These are phyloP conservation scores for Elsinoe fawcettii DNA, from an alignment of 2,329 filamentous ascomycete species.

Conservation along the genomic window DNA sequence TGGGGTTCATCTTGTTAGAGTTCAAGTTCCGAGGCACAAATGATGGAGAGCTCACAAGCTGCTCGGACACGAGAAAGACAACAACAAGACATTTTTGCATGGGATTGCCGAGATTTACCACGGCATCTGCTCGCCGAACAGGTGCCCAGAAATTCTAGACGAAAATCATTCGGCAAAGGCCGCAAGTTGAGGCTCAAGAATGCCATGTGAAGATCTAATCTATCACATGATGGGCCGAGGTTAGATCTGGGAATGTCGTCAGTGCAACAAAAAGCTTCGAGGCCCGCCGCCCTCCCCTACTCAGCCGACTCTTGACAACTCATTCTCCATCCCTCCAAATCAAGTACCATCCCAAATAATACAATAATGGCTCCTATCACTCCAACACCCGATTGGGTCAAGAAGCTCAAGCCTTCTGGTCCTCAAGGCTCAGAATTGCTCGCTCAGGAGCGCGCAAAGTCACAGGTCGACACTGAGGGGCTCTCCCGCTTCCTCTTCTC, in stretches of 20 bases:
- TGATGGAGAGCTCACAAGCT: not conserved
- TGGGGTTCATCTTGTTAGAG: slow-evolving; percentile 5
- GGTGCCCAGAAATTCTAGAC: slow-evolving; percentile 1
- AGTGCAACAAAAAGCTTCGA: slow-evolving; percentile 4
- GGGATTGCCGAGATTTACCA: slow-evolving; percentile 2
- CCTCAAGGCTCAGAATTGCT: slow-evolving; percentile 64
- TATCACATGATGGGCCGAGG: slow-evolving; percentile 3
- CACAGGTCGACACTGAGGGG: slow-evolving; percentile 58
- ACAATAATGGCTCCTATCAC: slow-evolving; percentile 17
- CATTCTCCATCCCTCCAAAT: not conserved
- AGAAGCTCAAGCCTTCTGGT: slow-evolving; percentile 56
- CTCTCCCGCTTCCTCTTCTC: slow-evolving; percentile 64
- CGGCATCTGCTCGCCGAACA: slow-evolving; percentile 4
- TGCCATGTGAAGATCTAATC: slow-evolving; percentile 14
- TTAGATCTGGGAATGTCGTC: slow-evolving; percentile 2
- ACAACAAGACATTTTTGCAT: not conserved
- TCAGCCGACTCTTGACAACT: not conserved
- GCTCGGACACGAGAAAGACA: not conserved
- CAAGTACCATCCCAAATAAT: not conserved
- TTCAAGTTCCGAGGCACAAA: slow-evolving; percentile 5
- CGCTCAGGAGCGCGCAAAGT: slow-evolving; percentile 58
- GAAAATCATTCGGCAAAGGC: slow-evolving; percentile 4
- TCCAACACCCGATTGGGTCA: slow-evolving; percentile 53
- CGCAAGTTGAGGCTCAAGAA: slow-evolving; percentile 4
- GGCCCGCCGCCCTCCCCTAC: not conserved